Base-by-base conservation (phyloP, 768 basidiomycete genomes). In the Tricholomella constricta region DNA sequence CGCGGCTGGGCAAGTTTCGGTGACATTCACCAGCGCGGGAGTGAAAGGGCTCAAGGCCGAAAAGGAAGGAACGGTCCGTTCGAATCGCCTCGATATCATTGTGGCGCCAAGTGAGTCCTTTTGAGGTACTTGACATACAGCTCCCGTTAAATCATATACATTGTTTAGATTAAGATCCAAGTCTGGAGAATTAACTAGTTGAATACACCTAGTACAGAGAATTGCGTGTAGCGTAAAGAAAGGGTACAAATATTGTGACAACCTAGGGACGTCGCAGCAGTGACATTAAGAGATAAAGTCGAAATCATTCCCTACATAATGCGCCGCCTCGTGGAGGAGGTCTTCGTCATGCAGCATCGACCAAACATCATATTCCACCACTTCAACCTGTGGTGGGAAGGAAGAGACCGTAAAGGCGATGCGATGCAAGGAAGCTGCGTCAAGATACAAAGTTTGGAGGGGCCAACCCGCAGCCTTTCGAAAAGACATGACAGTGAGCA, bases 21-120 rank as follows among this genome's bases (percentile, higher is more conserved):
- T 74, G 14, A 63, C 52, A 4, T 72, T 74, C 59, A 40, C 31
- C 15, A 56, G 50, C 3, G 41, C 40, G 3, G 72, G 73, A 11
- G 4, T 54, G 26, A 51, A 65, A 15, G 26, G 37, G 17, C 45
- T 74, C 23, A 75, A 74, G 58, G 74, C 73, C 17, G 62, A 67
- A 48, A 65, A 61, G 51, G 55, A 56, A 5, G 66, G 67, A 36
- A 63, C 69, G 10, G 66, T 75, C 51, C 65, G 72, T 11, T 73
- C 72, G 8, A 71, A 71, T 38, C 35, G 26, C 25, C 56, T 72
- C 6, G 22, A 55, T 2, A 54, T 66, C 22, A 17, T 55, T n/a
- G 61, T 66, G 10, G 32, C 35, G 12, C 36, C n/a, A 44, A 25
- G 43, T 29, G 27, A 29, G 43, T n/a, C n/a, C n/a, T 44, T 29